These are phyloP conservation scores for Penicillium digitatum DNA, from an alignment of 2,329 filamentous ascomycete genomes.

Conservation along the genomic window DNA sequence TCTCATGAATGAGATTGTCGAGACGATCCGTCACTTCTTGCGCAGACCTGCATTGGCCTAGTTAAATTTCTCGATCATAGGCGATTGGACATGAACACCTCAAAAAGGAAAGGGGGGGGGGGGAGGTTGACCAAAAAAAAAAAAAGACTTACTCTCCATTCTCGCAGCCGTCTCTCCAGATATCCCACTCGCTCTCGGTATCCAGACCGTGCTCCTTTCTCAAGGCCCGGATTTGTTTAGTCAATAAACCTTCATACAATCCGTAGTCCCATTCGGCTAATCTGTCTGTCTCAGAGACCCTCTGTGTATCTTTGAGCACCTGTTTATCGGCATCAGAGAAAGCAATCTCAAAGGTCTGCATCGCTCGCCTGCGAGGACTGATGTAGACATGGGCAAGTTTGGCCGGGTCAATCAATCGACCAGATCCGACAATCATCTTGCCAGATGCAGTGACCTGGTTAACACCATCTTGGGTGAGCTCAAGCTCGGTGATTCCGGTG, in stretches of 20 bases:
- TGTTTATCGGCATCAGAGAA: slow-evolving; percentile 31
- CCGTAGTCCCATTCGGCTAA: slow-evolving; percentile 63
- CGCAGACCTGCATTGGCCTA: slow-evolving; percentile 24
- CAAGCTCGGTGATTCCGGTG: slow-evolving; percentile 46
- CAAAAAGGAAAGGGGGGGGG: too few species aligned
- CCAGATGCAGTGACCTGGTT: slow-evolving; percentile 47
- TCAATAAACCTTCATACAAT: slow-evolving; percentile 57
- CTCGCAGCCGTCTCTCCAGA: slow-evolving; percentile 58
- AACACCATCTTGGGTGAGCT: slow-evolving; percentile 41
- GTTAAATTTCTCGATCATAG: slow-evolving; percentile 2
- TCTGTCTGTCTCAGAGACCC: slow-evolving; percentile 49
- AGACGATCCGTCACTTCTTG: slow-evolving; percentile 41
- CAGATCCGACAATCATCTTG: slow-evolving; percentile 47
- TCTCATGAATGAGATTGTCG: slow-evolving; percentile 43
- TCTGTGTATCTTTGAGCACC: slow-evolving; percentile 20
- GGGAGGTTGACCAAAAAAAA: too few species aligned
- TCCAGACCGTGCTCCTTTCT: slow-evolving; percentile 50
- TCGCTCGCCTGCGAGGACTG: slow-evolving; percentile 50
- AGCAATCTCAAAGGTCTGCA: slow-evolving; percentile 48
- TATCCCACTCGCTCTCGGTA: slow-evolving; percentile 50
- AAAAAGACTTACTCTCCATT: slow-evolving; percentile 48
- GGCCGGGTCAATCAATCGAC: slow-evolving; percentile 51
- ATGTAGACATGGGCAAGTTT: slow-evolving; percentile 48
- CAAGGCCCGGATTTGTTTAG: slow-evolving; percentile 48
- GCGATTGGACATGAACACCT: neutral